phyloP scores from a whole-genome alignment of 176 grass and related monocot genomes.

The Juncus inflexus region DNA sequence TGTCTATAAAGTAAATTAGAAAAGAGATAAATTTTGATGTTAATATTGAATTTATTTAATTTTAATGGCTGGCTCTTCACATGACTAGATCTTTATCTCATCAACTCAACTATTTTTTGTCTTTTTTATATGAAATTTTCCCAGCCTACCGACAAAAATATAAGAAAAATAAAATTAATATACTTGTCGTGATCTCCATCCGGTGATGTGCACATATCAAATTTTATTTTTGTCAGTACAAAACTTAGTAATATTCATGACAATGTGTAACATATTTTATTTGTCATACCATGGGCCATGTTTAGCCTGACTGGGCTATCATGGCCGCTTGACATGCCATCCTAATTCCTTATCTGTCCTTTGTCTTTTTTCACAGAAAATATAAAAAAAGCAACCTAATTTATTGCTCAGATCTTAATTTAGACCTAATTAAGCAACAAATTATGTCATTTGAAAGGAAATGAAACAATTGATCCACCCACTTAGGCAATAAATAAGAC shows the following conservation, averaged over 20 bases:
- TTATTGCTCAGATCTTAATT: constrained; percentile 17
- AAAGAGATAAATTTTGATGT: too few relatives aligned
- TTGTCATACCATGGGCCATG: not conserved
- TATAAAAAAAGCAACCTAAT: not conserved
- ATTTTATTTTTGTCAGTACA: not conserved
- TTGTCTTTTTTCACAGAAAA: not conserved
- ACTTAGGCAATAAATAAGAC: constrained; percentile 17
- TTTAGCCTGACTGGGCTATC: not conserved
- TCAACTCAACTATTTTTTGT: too few relatives aligned
- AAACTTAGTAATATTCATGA: not conserved
- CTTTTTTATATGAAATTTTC: too few relatives aligned
- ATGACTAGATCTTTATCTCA: too few relatives aligned
- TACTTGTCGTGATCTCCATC: too few relatives aligned
- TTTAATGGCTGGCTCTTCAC: too few relatives aligned
- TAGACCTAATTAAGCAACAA: constrained; percentile 4
- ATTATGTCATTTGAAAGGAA: constrained; percentile 6
- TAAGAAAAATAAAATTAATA: too few relatives aligned
- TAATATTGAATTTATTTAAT: too few relatives aligned
- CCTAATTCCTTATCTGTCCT: not conserved
- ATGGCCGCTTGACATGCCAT: not conserved
- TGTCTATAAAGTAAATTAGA: too few relatives aligned
- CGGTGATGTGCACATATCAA: too few relatives aligned
- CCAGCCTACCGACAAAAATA: too few relatives aligned
- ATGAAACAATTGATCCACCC: constrained; percentile 21
- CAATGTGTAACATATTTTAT: not conserved